A percentile compares a stretch with the other conserved stretches of the same genome.
phyloP scores from a whole-genome alignment of 805 yeast species.

The Zygosaccharomyces rouxii region DNA sequence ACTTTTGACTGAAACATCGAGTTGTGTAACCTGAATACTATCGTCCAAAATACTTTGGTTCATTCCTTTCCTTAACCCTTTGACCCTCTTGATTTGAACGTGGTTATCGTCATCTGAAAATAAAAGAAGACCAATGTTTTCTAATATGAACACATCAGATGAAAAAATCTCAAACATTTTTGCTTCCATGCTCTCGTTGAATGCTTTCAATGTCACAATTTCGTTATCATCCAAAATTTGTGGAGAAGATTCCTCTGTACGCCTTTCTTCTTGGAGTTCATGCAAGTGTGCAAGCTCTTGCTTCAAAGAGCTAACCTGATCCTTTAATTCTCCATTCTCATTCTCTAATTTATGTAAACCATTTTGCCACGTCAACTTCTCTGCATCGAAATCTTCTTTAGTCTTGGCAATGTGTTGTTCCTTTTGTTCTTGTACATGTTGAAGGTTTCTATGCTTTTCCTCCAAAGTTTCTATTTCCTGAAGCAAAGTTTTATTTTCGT shows the following conservation, averaged over 20 bases:
- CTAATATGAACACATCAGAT: conserved; percentile 55
- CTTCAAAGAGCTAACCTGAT: conserved; percentile 3
- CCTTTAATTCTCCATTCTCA: conserved; percentile 3
- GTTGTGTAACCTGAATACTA: conserved; percentile 32
- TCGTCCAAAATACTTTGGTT: conserved; percentile 35
- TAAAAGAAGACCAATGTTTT: conserved; percentile 67
- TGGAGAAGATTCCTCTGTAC: neutral
- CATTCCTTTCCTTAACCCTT: conserved; percentile 59
- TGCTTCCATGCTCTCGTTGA: conserved; percentile 6
- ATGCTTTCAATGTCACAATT: neutral
- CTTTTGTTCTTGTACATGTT: conserved; percentile 46
- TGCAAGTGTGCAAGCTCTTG: conserved; percentile 4
- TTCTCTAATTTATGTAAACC: neutral
- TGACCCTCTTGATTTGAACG: conserved; percentile 64
- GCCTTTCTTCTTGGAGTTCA: neutral
- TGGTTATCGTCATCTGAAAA: conserved; percentile 34
- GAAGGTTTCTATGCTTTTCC: conserved; percentile 42
- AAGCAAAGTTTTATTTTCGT: conserved; percentile 14
- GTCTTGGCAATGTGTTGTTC: conserved; percentile 21
- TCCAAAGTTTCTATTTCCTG: conserved; percentile 15
- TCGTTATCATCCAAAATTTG: neutral
- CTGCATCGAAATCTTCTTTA: neutral
- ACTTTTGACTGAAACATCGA: conserved; percentile 49
- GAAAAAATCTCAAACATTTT: conserved; percentile 37
- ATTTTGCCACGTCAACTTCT: neutral